These are phyloP conservation scores for Ajuga chamaepitys DNA, from an alignment of 257 asterid species.

Conservation along the genomic window DNA sequence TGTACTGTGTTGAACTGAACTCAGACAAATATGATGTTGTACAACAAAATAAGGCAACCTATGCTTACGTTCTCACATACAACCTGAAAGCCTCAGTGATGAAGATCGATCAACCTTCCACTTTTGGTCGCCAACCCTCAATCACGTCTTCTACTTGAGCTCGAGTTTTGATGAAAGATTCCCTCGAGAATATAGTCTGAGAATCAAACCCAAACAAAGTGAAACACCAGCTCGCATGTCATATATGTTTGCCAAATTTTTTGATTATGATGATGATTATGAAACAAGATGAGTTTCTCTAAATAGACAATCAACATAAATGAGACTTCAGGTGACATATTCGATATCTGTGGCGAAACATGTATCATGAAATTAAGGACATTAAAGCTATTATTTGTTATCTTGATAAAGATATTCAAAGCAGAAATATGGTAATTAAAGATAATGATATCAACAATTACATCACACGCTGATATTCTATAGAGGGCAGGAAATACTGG, in stretches of 20 bases:
- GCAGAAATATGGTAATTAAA: too few relatives aligned
- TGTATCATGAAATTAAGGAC: too few relatives aligned
- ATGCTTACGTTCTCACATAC: background rate
- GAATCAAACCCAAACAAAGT: slow-evolving; percentile 5
- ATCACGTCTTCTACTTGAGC: slow-evolving; percentile 65
- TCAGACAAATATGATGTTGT: background rate
- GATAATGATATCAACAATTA: too few relatives aligned
- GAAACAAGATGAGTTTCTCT: too few relatives aligned
- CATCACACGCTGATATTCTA: too few relatives aligned
- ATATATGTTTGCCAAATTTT: background rate
- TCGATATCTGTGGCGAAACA: too few relatives aligned
- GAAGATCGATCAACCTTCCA: slow-evolving; percentile 43
- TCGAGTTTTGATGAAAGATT: slow-evolving; percentile 68
- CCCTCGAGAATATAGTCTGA: slow-evolving; percentile 72
- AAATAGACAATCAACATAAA: too few relatives aligned
- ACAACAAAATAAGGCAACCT: background rate
- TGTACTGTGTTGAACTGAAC: background rate
- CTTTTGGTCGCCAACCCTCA: slow-evolving; percentile 93
- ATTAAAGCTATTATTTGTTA: too few relatives aligned
- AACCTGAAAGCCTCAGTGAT: background rate
- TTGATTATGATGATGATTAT: too few relatives aligned
- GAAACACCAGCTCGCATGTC: background rate
- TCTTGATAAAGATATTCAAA: too few relatives aligned
- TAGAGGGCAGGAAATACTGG: too few relatives aligned
- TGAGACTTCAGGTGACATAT: too few relatives aligned